Base-by-base conservation (phyloP, 495 filamentous ascomycete genomes). In the Evernia prunastri region DNA sequence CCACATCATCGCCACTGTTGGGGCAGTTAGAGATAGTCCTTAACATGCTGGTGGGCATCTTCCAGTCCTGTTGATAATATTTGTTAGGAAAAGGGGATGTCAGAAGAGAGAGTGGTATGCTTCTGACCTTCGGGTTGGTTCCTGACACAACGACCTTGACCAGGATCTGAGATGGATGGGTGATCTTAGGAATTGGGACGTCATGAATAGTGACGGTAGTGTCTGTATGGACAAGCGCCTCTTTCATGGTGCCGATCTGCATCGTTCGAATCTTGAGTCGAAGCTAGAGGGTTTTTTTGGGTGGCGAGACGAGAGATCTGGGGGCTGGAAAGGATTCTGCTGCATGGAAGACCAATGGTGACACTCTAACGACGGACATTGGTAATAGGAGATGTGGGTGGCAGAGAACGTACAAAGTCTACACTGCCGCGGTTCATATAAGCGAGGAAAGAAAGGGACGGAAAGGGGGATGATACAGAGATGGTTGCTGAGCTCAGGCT, bases 131-230 rank as follows among this genome's bases (percentile, higher is more conserved):
- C 6, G 89, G 89, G 73, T 91, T 91, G 33, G 82, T 84, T 17
- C 85, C 86, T 37, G 78, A 80, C 15, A 84, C 82, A 20, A 86
- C 73, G 35, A 90, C 86, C 61, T 83, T 82, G 70, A 89, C 90
- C n/a, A 91, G 77, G 35, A 91, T 75, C 62, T 92, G 82, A 63
- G 82, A 78, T 6, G 78, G 74, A 29, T 61, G 45, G 53, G 78
- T 75, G 0, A 84, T 84, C 29, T 74, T 74, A 4, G 88, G 88
- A 63, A 87, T 80, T 20, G 82, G 77, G 40, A 79, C 78, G 64
- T 89, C 83, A 60, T 83, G 73, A 63, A 90, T 82, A 47, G 80
- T 67, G 74, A 89, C 86, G 60, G 74, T 74, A 31, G 77, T 65
- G 70, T 78, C 81, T 35, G 71, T 68, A 65, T 64, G 62, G 13